phyloP scores from a whole-genome alignment of 805 yeast genomes.

The Saccharomycopsis fermentans region DNA sequence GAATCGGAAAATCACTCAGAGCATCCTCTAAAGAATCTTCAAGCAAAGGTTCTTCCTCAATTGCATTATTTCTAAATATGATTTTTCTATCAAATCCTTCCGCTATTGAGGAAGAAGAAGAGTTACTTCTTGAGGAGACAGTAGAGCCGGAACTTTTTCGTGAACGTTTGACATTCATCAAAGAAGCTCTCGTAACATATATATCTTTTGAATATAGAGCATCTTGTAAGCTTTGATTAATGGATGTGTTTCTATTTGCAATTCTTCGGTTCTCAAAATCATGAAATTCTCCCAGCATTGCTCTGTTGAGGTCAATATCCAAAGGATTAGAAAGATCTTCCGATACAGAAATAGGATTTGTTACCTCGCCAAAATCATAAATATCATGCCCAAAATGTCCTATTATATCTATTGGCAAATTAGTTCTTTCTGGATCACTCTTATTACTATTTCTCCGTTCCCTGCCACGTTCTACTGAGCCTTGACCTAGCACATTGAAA shows the following conservation, averaged over 20 bases:
- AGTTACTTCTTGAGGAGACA: not conserved
- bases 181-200: not conserved
- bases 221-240: not conserved
- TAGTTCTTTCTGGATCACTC: not conserved
- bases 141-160: not conserved
- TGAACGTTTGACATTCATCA: not conserved
- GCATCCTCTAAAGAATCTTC: not conserved
- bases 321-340: not conserved
- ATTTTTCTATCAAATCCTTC: not conserved
- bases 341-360: slow-evolving; percentile 31
- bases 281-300: not conserved
- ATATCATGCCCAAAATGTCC: not conserved
- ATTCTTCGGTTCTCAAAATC: not conserved
- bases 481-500: not conserved
- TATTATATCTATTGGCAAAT: not conserved
- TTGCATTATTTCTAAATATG: not conserved
- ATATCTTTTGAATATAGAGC: not conserved
- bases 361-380: slow-evolving; percentile 26
- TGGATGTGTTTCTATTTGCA: not conserved
- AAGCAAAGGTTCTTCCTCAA: slow-evolving; percentile 1
- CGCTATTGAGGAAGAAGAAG: not conserved
- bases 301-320: not conserved
- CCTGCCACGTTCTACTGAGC: not conserved
- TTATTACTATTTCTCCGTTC: not conserved
- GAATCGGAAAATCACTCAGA: not conserved